These are phyloP conservation scores for Zarea fungicola DNA, from an alignment of 2,329 filamentous ascomycete species.

Conservation along the genomic window DNA sequence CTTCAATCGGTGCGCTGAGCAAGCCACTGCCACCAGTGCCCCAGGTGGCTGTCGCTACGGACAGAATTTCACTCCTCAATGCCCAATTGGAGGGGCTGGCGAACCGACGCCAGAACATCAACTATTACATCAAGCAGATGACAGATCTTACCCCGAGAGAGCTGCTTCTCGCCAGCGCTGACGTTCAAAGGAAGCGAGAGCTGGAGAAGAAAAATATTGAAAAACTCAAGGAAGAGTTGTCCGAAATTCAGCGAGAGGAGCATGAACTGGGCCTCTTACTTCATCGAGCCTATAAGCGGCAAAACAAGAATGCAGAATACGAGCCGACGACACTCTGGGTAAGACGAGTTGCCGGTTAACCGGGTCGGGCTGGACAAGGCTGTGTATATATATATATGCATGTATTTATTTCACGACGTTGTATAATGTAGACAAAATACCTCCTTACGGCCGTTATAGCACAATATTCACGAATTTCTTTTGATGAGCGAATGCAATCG, in stretches of 20 bases:
- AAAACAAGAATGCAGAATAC: constrained; percentile 60
- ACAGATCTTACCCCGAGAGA: constrained; percentile 72
- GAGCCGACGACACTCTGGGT: constrained; percentile 73
- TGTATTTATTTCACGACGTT: neutral
- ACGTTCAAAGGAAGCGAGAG: constrained; percentile 54
- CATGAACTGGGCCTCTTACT: constrained; percentile 74
- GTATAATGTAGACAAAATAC: constrained; percentile 4
- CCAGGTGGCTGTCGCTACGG: constrained; percentile 52
- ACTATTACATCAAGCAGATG: constrained; percentile 68
- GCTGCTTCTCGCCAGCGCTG: constrained; percentile 60
- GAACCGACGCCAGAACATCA: constrained; percentile 66
- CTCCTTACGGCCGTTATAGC: neutral
- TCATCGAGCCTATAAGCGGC: constrained; percentile 68
- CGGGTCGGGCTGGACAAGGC: neutral
- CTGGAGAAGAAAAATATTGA: constrained; percentile 61
- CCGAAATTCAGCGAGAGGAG: constrained; percentile 69
- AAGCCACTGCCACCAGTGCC: constrained; percentile 60
- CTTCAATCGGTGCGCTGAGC: constrained; percentile 35
- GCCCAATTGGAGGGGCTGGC: constrained; percentile 59
- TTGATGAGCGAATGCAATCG: too few relatives aligned
- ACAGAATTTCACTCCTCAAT: constrained; percentile 62
- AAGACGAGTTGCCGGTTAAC: constrained; percentile 63
- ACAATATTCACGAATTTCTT: too few relatives aligned
- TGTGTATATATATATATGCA: too few relatives aligned
- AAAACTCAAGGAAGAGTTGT: constrained; percentile 59